Percentiles rank a stretch among this genome's conserved stretches.
phyloP scores from a whole-genome alignment of 495 filamentous ascomycete species.

The Aspergillus sclerotioniger region DNA sequence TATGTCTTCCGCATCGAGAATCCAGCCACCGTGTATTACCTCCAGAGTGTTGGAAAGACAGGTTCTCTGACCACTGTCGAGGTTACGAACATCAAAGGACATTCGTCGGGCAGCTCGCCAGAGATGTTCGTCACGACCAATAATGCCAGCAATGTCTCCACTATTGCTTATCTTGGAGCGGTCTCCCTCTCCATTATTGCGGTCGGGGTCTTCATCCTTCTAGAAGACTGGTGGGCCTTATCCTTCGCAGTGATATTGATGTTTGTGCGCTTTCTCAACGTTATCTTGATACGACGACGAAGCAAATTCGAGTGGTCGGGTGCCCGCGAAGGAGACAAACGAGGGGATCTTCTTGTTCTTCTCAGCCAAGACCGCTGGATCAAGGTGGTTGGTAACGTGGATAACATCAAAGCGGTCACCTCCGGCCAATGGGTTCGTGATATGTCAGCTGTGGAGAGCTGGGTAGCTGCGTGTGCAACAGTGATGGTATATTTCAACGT shows the following conservation, averaged over 20 bases:
- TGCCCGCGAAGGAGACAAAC: conserved; percentile 29
- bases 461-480: conserved; percentile 45
- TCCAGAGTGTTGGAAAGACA: conserved; percentile 44
- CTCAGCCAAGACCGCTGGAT: conserved; percentile 35
- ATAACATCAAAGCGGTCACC: conserved; percentile 59
- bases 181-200: background rate
- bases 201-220: background rate
- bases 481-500: conserved; percentile 55
- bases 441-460: conserved; percentile 49
- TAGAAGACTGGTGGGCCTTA: conserved; percentile 6
- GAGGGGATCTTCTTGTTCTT: conserved; percentile 38
- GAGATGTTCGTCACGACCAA: background rate
- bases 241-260: conserved; percentile 21
- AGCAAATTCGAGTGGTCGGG: conserved; percentile 34
- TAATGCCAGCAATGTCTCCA: background rate
- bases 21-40: conserved; percentile 49
- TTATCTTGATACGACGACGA: conserved; percentile 48
- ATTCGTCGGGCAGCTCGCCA: no score
- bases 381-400: conserved; percentile 48
- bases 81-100: conserved; percentile 23
- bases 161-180: background rate
- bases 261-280: conserved; percentile 47
- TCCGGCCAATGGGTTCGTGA: conserved; percentile 54
- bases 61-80: conserved; percentile 47
- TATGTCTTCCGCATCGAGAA: conserved; percentile 52